Base-by-base conservation (phyloP, 257 asterid species). In the Petrea volubilis region DNA sequence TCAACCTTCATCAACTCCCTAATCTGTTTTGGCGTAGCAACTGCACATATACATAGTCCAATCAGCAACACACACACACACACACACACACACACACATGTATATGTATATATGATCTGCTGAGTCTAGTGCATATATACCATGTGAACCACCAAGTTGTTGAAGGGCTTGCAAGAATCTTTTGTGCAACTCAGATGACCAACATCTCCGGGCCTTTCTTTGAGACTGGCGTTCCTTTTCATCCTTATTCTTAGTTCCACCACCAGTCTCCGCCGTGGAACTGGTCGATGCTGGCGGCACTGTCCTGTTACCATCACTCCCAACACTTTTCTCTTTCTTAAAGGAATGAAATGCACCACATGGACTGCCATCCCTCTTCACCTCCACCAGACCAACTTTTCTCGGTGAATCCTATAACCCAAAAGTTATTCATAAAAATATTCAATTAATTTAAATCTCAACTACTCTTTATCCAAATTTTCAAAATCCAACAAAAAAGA, bases 1-100 rank as follows among this genome's bases (percentile, higher is more conserved):
- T 87, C 91, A 51, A 87, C 89, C 81, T 85, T 81, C 94, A 87
- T 87, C 61, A 87, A 56, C 61, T 85, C 94, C 80, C 91, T 79
- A 68, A 87, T 87, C 77, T 87, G 91, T 65, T 87, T 87, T 1
- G 93, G 93, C 11, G 93, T 87, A 36, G 90, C 93, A 34, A 66
- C 93, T 85, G 77, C 75, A 72, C 4, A n/a, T n/a, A 49, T 3
- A n/a, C 5, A 47, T 3, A 70, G 56, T 62, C 55, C 60, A 55
- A 69, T 10, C 21, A 36, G 50, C 0, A 43, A 20, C 13, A 63
- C 60, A 0, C 29, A 55, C 11, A 68, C 61, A 33, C 40, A 38
- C 2, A 27, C 34, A 25, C 18, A 14, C 52, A 51, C 7, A 24
- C 29, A 51, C 15, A 43, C 20, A 12, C 15, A 23, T 28, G 6